Evolutionary conservation across 176 grass and related monocot genomes (phyloP), one percentile per base, ranked within the genome.

Genomic region (Oryza australiensis): DNA sequence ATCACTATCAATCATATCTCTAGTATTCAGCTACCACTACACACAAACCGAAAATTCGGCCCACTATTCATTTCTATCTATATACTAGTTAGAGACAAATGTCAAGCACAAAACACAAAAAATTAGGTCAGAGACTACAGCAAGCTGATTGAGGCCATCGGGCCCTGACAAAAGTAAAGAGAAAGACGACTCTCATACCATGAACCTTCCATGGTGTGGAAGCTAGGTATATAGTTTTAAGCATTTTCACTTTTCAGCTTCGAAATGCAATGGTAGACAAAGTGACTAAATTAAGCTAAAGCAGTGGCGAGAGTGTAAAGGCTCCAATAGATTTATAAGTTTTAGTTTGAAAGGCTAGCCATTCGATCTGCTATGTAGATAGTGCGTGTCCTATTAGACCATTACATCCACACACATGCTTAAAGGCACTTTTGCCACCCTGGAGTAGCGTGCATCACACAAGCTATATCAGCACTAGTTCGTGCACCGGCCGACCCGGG

Each of bases 341-440:
- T 15, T 78, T n/a, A n/a, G n/a, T n/a, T n/a, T 22, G 65, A 35
- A 77, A 12, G 49, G 48, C 64, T 49, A 84, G 12, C 29, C 41
- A 12, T 72, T 23, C 8, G 24, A 45, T 26, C 60, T 70, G 40
- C 34, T 41, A 59, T 62, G 16, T 34, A 9, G 70, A 24, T 26
- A 76, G 85, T 82, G 49, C 51, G 11, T 60, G 13, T 82, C 79
- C 72, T 77, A 77, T 77, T 81, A 33, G 77, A 70, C 69, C 68
- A 73, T 42, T 3, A 43, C 83, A 26, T 49, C 14, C 15, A 18
- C 0, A 43, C 35, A 26, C 37, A 64, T 63, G 32, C 64, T 41
- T 42, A 70, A 85, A 85, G 82, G 16, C 34, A 34, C 46, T 75
- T 41, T 77, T 13, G 83, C 83, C 84, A 74, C 43, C 43, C 68